Conservation (phyloP, 768 basidiomycete genomes). For the Suillus discolor region DNA sequence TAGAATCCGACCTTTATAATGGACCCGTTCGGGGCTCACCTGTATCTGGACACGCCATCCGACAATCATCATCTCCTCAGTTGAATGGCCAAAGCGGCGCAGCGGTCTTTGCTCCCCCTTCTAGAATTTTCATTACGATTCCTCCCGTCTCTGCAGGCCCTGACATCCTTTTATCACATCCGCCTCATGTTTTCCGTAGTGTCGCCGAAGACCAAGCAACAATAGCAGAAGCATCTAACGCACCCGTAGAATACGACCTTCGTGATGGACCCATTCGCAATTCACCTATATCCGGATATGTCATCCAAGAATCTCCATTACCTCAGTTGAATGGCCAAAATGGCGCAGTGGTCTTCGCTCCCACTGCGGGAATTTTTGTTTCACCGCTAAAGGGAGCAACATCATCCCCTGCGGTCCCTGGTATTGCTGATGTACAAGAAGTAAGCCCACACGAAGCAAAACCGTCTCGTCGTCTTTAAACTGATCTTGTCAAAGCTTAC, state of each 20-base stretch:
- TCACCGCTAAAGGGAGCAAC: slow-evolving; percentile 30
- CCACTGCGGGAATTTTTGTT: slow-evolving; percentile 26
- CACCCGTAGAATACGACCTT: not conserved
- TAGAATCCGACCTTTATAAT: not conserved
- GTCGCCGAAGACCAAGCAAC: not conserved
- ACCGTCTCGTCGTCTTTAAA: not conserved
- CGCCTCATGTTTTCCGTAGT: not conserved
- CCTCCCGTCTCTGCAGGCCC: not conserved
- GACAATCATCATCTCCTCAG: not conserved
- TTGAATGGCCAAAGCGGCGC: not conserved
- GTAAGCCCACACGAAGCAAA: slow-evolving; percentile 1
- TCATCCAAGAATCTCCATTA: not conserved
- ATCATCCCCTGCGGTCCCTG: not conserved
- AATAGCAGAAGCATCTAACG: not conserved
- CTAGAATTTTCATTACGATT: slow-evolving; percentile 19
- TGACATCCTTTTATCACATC: not conserved
- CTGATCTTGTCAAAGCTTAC: not conserved
- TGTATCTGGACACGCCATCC: not conserved
- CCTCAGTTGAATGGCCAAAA: not conserved
- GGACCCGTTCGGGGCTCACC: not conserved
- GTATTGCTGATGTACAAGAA: not conserved
- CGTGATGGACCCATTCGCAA: too few relatives aligned
- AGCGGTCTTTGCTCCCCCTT: slow-evolving; percentile 21
- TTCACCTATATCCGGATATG: slow-evolving; percentile 5
- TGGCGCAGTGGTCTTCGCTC: slow-evolving; percentile 16